Conservation (phyloP, 441 rosid genomes). For the Dalechampia spathulata region DNA sequence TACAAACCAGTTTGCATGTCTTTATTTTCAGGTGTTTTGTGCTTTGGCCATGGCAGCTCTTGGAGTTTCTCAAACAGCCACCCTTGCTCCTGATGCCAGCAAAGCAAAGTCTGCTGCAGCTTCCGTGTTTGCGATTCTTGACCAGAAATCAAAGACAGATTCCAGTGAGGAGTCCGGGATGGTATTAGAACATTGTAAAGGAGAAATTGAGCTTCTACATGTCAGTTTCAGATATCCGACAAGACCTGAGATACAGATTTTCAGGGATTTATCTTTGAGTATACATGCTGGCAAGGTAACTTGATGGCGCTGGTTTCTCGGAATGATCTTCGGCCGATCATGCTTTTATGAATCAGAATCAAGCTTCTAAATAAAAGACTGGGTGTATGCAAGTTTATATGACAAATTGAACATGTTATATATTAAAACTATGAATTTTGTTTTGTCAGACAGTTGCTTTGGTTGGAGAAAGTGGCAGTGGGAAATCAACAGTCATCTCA, state of each 20-base stretch:
- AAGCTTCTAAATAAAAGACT: no score
- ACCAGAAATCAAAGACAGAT: slow-evolving; percentile 47
- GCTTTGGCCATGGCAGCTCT: slow-evolving; percentile 47
- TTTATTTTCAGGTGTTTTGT: slow-evolving; percentile 44
- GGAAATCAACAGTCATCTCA: slow-evolving; percentile 62
- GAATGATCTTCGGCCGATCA: not conserved
- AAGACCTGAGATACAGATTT: slow-evolving; percentile 60
- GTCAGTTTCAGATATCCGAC: slow-evolving; percentile 55
- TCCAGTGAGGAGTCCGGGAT: slow-evolving; percentile 43
- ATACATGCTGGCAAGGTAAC: slow-evolving; percentile 63
- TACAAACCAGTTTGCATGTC: not conserved
- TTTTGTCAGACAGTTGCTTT: slow-evolving; percentile 59
- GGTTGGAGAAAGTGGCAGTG: slow-evolving; percentile 84
- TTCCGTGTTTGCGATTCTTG: slow-evolving; percentile 53
- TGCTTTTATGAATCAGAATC: no score
- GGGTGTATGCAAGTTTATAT: no score
- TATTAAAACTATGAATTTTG: no score
- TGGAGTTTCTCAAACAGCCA: slow-evolving; percentile 52
- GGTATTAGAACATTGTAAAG: slow-evolving; percentile 33
- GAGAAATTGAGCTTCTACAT: slow-evolving; percentile 50
- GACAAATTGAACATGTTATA: no score
- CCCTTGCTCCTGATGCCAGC: slow-evolving; percentile 41
- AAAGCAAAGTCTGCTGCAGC: slow-evolving; percentile 54
- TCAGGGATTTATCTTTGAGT: slow-evolving; percentile 39
- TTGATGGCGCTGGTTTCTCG: not conserved